Base-by-base conservation (phyloP, 495 filamentous ascomycete species). In the Wilcoxina mikolae region DNA sequence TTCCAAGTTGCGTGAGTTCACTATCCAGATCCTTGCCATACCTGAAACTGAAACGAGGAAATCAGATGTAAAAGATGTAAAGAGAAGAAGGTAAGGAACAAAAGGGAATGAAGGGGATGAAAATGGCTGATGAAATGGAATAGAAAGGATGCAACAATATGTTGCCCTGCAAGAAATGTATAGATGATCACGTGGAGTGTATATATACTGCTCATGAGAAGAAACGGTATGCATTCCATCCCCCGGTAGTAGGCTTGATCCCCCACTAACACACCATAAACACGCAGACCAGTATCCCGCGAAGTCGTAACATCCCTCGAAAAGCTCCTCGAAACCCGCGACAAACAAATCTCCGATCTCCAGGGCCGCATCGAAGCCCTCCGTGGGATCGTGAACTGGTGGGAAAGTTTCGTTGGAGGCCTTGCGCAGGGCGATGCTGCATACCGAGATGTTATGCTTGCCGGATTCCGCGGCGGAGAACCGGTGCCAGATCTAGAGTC, bases 1-100 rank as follows among this genome's bases (percentile, higher is more conserved):
- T 49, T 49, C 46, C 15, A 49, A 29, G 46, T 49, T 15, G 46
- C 15, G 46, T 49, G 27, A 27, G 46, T 29, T 18, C 23, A 12
- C 35, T 12, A 3, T 38, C 4, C 35, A 39, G 15, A 39, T 15
- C 35, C 35, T 39, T 12, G 20, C 35, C 2, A 18, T 39, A 39
- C 4, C 35, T 18, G 35, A 12, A 1, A 39, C 4, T 1, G n/a
- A n/a, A n/a, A n/a, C n/a, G n/a, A n/a, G n/a, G n/a, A n/a, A n/a
- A n/a, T 15, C 35, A 39, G 35, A 39, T 39, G 35, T 39, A 18
- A 12, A 39, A 39, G 35, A 39, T 39, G 35, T 18, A 39, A 39
- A 39, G 20, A 18, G n/a, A n/a, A n/a, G n/a, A n/a, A 39, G 35
- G 35, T 18, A 39, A 39, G 35, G 35, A 15, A 39, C 20, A 12